Conservation (phyloP, 768 basidiomycete species). For the Myochromella boudieri region DNA sequence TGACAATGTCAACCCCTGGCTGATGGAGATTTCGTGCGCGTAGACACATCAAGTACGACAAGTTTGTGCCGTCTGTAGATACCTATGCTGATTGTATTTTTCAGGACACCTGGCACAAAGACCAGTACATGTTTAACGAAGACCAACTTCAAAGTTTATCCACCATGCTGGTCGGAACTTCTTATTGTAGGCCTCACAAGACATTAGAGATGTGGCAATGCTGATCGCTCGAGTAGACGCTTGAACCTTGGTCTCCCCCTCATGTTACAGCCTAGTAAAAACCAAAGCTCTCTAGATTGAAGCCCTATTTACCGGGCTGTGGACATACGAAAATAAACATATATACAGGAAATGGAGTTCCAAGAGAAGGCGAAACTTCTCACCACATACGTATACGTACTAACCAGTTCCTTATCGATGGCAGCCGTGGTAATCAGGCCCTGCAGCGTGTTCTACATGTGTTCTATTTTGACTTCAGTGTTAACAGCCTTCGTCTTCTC, state of each 20-base stretch:
- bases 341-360: neutral
- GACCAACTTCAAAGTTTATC: constrained; percentile 87
- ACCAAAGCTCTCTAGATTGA: no score
- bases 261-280: no score
- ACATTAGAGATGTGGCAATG: no score
- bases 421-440: constrained; percentile 13
- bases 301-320: no score
- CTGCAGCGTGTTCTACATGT: constrained; percentile 22
- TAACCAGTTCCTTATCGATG: constrained; percentile 22
- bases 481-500: constrained; percentile 2
- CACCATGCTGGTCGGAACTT: constrained; percentile 87
- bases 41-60: constrained; percentile 62
- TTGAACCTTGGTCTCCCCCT: no score
- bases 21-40: constrained; percentile 11
- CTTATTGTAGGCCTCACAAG: constrained; percentile 73
- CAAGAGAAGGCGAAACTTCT: neutral
- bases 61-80: constrained; percentile 8
- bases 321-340: no score
- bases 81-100: constrained; percentile 14
- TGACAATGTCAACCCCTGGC: constrained; percentile 11
- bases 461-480: constrained; percentile 10
- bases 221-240: neutral
- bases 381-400: neutral
- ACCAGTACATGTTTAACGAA: constrained; percentile 84
- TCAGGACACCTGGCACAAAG: constrained; percentile 91